These are phyloP conservation scores for Eucalyptus polybractea DNA, from an alignment of 345 rosid genomes.

Conservation along the genomic window DNA sequence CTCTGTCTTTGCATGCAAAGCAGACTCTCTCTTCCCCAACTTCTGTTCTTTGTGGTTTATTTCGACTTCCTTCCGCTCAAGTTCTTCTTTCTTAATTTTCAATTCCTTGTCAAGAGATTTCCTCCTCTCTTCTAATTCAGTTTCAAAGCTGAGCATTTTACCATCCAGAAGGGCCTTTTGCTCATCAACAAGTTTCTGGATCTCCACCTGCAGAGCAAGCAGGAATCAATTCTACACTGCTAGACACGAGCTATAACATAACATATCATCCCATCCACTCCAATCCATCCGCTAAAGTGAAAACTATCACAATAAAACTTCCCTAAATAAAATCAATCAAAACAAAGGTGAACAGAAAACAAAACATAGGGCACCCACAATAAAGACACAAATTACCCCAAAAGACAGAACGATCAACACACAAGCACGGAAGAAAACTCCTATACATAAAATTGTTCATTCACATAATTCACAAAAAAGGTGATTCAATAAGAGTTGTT, in stretches of 20 bases:
- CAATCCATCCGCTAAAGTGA: neutral
- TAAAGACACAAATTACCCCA: neutral
- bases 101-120: constrained; percentile 49
- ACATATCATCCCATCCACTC: neutral
- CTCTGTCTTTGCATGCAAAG: constrained; percentile 35
- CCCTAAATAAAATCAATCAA: neutral
- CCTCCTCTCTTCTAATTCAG: constrained; percentile 43
- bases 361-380: neutral
- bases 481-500: neutral
- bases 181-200: constrained; percentile 57
- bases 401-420: neutral
- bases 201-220: constrained; percentile 38
- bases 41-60: constrained; percentile 39
- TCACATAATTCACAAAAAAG: neutral
- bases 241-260: neutral
- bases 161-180: constrained; percentile 37
- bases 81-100: constrained; percentile 24
- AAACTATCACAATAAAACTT: neutral
- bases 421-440: neutral
- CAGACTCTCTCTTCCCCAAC: constrained; percentile 43
- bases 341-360: neutral
- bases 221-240: neutral
- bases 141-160: constrained; percentile 41
- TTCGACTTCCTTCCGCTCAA: constrained; percentile 39
- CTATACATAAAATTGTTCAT: neutral